Evolutionary conservation across 2,329 filamentous ascomycete genomes (phyloP).

Genomic region (Exophiala dermatitidis): DNA sequence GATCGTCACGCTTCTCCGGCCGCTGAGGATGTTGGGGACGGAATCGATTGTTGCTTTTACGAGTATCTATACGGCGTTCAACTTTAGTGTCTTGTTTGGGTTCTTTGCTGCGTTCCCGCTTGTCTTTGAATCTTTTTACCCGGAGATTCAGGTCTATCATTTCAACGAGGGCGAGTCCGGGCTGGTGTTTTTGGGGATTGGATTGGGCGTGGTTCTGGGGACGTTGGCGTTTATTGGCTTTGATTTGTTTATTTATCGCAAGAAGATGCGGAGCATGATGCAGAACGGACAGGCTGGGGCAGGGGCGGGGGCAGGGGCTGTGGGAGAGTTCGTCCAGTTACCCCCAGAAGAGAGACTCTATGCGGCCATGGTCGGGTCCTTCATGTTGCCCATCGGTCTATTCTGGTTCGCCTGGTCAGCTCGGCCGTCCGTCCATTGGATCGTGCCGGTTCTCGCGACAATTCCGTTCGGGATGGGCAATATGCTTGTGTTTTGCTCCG

Average conservation of each 20-base stretch:
- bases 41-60: constrained; percentile 64
- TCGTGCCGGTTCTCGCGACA: constrained; percentile 27
- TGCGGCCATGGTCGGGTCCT: constrained; percentile 44
- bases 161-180: constrained; percentile 62
- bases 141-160: constrained; percentile 48
- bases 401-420: constrained; percentile 46
- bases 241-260: constrained; percentile 24
- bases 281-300: too few species aligned
- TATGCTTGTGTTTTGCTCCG: constrained; percentile 41
- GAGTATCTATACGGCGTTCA: constrained; percentile 66
- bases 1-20: constrained; percentile 42
- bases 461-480: constrained; percentile 29
- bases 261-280: constrained; percentile 7
- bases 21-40: constrained; percentile 57
- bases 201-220: constrained; percentile 58
- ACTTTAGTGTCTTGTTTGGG: constrained; percentile 73
- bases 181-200: constrained; percentile 75
- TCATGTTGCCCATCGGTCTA: constrained; percentile 41
- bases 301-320: background rate
- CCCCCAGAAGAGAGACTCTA: constrained; percentile 46
- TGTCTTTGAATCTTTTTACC: constrained; percentile 55
- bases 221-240: constrained; percentile 22
- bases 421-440: constrained; percentile 37
- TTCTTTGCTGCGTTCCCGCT: constrained; percentile 80
- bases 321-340: constrained; percentile 23